Evolutionary conservation across 73 alveolate species (phyloP).

Genomic region (Paramecium bursaria): DNA sequence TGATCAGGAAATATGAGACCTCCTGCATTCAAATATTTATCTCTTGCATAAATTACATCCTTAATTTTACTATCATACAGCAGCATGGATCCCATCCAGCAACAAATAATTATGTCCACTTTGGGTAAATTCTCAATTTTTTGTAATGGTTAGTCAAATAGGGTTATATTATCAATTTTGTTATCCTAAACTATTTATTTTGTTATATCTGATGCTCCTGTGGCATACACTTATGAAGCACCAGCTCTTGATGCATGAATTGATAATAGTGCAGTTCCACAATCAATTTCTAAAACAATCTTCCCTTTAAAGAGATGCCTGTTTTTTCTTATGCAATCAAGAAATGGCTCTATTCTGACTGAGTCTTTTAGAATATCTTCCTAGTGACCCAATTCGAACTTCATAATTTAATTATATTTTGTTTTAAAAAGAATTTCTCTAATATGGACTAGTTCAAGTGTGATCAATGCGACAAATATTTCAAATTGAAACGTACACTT

Average conservation of each 20-base stretch:
- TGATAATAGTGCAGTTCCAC: conserved; percentile 89
- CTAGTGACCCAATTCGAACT: background rate
- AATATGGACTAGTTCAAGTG: conserved; percentile 70
- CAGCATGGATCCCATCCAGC: conserved; percentile 92
- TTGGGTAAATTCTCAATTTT: conserved; percentile 78
- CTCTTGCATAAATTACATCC: conserved; percentile 91
- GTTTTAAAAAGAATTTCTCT: too few species aligned
- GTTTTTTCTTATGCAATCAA: conserved; percentile 83
- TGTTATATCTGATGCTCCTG: conserved; percentile 86
- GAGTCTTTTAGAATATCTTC: conserved; percentile 86
- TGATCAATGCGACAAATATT: conserved; percentile 62
- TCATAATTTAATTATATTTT: background rate
- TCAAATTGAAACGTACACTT: conserved; percentile 45
- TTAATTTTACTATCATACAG: conserved; percentile 85
- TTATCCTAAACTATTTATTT: conserved; percentile 78
- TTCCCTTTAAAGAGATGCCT: conserved; percentile 82
- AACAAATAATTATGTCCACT: conserved; percentile 89
- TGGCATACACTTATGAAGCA: conserved; percentile 87
- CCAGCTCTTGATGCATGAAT: conserved; percentile 91
- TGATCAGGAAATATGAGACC: conserved; percentile 93
- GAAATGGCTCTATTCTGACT: conserved; percentile 81
- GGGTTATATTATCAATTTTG: conserved; percentile 77
- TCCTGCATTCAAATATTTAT: conserved; percentile 81
- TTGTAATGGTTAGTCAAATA: conserved; percentile 80
- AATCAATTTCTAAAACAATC: conserved; percentile 85